Base-by-base conservation (phyloP, 805 yeast genomes). In the Candida incommunis region DNA sequence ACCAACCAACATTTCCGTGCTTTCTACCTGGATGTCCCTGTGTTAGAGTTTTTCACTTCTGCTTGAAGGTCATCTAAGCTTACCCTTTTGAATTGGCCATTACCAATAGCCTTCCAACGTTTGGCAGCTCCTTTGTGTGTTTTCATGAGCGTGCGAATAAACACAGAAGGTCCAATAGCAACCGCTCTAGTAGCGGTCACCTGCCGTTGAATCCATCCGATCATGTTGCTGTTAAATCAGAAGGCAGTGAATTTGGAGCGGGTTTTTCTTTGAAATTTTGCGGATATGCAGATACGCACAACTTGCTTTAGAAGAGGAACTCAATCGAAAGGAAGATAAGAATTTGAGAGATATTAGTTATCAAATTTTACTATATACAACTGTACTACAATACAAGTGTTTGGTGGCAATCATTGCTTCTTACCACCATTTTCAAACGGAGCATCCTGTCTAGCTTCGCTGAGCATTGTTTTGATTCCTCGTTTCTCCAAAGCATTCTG, bases 1-100 rank as follows among this genome's bases (percentile, higher is more conserved):
- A 72, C 81, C 92, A 88, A 21, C 95, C 88, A 1, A 87, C 84
- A 57, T 88, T 88, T 43, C 96, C 96, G 61, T 88, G 96, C 52
- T 83, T 82, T 67, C 95, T 76, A 9, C 95, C 94, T 20, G 94
- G 82, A 54, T 78, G 76, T 50, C 72, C 88, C 75, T 62, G 41
- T 11, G 46, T 40, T 35, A 42, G 44, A 21, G 25, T 11, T 18
- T 35, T 4, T 22, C 3, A 23, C 40, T 23, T 41, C 40, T 20
- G 27, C 9, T 9, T 26, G 9, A 18, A n/a, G 23, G n/a, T 31
- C 15, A 23, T 15, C 26, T 7, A 25, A 7, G 53, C 67, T 45
- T 47, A 61, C 68, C 58, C 85, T 68, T 54, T 78, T 74, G 63
- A 70, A 72, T 20, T 69, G 80, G n/a, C 76, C 74, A 41, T 68